These are phyloP conservation scores for Coemansia sp. DNA, from an alignment of 192 early-diverging fungal species.

Conservation along the genomic window DNA sequence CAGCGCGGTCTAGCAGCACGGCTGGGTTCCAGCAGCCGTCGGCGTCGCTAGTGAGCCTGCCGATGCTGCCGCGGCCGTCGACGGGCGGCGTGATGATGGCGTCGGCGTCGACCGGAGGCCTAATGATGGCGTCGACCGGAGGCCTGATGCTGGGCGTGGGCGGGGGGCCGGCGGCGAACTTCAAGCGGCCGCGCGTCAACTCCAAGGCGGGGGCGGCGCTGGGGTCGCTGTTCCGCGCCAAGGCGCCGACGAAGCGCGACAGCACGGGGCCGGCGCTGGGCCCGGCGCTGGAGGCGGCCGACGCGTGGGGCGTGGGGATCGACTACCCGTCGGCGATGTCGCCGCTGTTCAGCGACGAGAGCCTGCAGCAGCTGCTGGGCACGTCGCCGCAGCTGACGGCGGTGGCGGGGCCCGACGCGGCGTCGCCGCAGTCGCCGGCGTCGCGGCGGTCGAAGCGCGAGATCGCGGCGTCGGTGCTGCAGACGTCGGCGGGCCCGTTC, in stretches of 20 bases:
- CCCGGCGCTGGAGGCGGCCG: conserved; percentile 16
- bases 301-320: conserved; percentile 34
- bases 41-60: conserved; percentile 50
- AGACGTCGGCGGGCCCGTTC: conserved; percentile 48
- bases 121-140: too few species aligned
- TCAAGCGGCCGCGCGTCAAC: conserved; percentile 44
- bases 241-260: conserved; percentile 33
- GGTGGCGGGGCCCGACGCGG: not conserved
- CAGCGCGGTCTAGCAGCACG: conserved; percentile 44
- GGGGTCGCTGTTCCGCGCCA: conserved; percentile 48
- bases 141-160: conserved; percentile 29
- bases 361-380: conserved; percentile 49
- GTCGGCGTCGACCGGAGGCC: too few species aligned
- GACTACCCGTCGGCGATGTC: conserved; percentile 41
- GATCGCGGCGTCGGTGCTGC: conserved; percentile 45
- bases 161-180: conserved; percentile 2
- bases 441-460: conserved; percentile 48
- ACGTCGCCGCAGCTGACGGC: conserved; percentile 31
- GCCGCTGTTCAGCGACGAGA: conserved; percentile 50
- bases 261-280: conserved; percentile 42
- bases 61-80: conserved; percentile 51
- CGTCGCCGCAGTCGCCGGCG: conserved; percentile 19
- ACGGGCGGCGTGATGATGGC: conserved; percentile 25
- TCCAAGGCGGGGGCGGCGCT: conserved; percentile 39
- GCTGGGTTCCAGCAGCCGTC: conserved; percentile 51